A percentile compares a stretch with the other conserved stretches of the same genome.
Evolutionary conservation across 768 basidiomycete species (phyloP).

Genomic region (Kwoniella pini): DNA sequence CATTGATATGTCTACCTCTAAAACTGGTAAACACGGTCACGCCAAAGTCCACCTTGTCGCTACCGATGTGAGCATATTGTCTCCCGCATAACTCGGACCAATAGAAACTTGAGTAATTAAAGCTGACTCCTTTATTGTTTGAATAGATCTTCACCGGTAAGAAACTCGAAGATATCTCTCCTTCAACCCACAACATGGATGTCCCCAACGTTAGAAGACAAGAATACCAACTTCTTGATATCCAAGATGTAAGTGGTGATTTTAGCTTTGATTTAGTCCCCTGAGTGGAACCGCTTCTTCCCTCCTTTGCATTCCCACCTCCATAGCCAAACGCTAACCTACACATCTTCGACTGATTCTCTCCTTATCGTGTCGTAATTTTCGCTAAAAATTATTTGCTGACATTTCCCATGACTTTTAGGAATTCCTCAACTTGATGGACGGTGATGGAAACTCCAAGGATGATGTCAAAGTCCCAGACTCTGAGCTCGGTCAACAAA

Average conservation of each 20-base stretch:
- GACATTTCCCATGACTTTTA: constrained; percentile 11
- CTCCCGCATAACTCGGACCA: too few relatives aligned
- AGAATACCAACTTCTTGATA: constrained; percentile 91
- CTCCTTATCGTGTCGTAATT: too few relatives aligned
- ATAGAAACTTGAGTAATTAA: too few relatives aligned
- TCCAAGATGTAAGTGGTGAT: constrained; percentile 66
- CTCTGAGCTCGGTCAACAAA: constrained; percentile 71
- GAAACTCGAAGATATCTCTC: constrained; percentile 72
- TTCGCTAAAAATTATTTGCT: too few relatives aligned
- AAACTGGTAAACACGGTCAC: constrained; percentile 96
- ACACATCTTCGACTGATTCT: not conserved
- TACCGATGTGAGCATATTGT: constrained; percentile 73
- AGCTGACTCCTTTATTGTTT: constrained; percentile 3
- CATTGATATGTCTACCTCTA: constrained; percentile 98
- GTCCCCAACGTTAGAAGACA: constrained; percentile 88
- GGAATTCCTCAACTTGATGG: constrained; percentile 93
- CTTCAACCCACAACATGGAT: constrained; percentile 95
- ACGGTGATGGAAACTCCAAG: constrained; percentile 72
- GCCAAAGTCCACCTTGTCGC: constrained; percentile 98
- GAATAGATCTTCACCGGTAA: constrained; percentile 94
- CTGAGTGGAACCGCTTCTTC: too few relatives aligned
- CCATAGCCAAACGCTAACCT: not conserved
- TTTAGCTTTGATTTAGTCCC: not conserved
- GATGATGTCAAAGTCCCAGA: constrained; percentile 96
- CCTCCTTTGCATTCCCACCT: too few relatives aligned